Conservation (phyloP, 768 basidiomycete species). For the Cystofilobasidium macerans region DNA sequence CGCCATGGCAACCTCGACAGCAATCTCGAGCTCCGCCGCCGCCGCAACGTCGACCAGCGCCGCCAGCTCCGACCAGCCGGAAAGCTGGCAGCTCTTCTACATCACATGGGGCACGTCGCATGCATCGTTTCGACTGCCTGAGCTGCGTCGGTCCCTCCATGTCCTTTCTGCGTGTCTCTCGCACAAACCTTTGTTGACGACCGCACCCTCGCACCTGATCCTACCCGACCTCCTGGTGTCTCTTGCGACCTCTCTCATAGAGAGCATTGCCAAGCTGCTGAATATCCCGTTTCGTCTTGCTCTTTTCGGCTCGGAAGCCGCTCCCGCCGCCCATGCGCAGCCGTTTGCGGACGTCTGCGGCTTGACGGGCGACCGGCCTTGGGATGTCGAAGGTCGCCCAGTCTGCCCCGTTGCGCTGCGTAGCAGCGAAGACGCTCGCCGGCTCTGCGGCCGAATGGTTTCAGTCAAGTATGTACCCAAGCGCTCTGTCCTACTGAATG, state of each 20-base stretch:
- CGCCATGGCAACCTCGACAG: too few species aligned
- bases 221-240: too few species aligned
- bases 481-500: neutral
- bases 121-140: constrained; percentile 15
- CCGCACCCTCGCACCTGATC: neutral
- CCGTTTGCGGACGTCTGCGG: constrained; percentile 21
- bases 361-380: constrained; percentile 3
- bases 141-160: constrained; percentile 5
- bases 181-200: neutral
- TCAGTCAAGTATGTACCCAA: constrained; percentile 57
- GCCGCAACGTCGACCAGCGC: neutral
- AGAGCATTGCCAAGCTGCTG: constrained; percentile 18
- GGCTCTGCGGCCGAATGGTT: constrained; percentile 67
- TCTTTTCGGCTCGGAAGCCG: neutral
- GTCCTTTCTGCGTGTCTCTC: neutral
- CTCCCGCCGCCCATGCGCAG: constrained; percentile 3
- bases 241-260: too few species aligned
- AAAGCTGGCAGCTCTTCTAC: constrained; percentile 7
- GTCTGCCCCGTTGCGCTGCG: constrained; percentile 64
- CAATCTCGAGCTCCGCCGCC: neutral
- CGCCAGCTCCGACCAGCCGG: neutral
- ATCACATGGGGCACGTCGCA: constrained; percentile 22
- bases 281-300: constrained; percentile 5
- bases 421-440: constrained; percentile 57
- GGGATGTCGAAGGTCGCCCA: constrained; percentile 31